phyloP scores from a whole-genome alignment of 2,329 filamentous ascomycete species.

The Biscogniauxia marginata region DNA sequence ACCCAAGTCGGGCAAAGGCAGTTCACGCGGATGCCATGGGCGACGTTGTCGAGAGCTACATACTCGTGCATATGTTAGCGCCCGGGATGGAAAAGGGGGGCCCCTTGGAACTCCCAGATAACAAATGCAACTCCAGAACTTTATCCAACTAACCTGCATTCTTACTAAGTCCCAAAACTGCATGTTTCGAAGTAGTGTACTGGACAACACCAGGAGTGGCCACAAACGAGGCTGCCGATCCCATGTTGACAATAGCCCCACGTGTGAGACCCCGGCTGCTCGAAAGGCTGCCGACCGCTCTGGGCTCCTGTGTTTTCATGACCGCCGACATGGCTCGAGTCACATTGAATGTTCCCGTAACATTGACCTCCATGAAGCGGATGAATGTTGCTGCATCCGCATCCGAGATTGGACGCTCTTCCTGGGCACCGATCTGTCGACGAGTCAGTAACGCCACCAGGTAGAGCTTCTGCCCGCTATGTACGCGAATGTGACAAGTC shows the following conservation, averaged over 20 bases:
- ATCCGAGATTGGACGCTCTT: not conserved
- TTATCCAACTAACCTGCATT: no score
- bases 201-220: slow-evolving; percentile 1
- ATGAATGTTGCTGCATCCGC: slow-evolving; percentile 5
- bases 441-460: not conserved
- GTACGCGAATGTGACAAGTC: not conserved
- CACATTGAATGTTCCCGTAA: slow-evolving; percentile 15
- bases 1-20: slow-evolving; percentile 30
- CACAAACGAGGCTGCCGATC: slow-evolving; percentile 3
- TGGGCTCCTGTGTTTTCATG: slow-evolving; percentile 17
- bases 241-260: slow-evolving; percentile 14
- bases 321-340: slow-evolving; percentile 3
- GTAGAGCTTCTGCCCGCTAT: no score
- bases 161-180: slow-evolving; percentile 9
- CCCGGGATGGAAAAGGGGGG: no score
- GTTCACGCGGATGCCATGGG: slow-evolving; percentile 29
- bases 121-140: no score
- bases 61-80: no score
- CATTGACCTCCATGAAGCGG: slow-evolving; percentile 7
- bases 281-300: not conserved
- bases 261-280: slow-evolving; percentile 10
- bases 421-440: not conserved
- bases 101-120: no score
- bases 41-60: slow-evolving; percentile 23
- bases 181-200: slow-evolving; percentile 13